Base-by-base conservation (phyloP, 768 basidiomycete genomes). In the Wakefieldia striispora region DNA sequence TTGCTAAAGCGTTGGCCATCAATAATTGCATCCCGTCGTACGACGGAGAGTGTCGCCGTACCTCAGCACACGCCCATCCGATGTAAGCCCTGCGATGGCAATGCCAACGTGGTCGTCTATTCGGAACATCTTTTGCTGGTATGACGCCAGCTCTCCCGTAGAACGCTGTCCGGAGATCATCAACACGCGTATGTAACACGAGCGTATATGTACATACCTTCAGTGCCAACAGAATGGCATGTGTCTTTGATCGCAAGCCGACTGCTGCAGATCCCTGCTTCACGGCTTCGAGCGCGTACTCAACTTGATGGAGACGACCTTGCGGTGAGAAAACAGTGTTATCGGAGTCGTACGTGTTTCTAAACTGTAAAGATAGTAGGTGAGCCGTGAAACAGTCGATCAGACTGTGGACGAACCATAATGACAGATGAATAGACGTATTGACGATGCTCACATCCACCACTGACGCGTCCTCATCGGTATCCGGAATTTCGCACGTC, bases 81-180 rank as follows among this genome's bases (percentile, higher is more conserved):
- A 94, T 9, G 97, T 99, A 54, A 99, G 75, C n/a, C 97, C 97
- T 43, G 97, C 97, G 67, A 99, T 98, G 42, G 95, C 95, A 63
- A 99, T 93, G n/a, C 97, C 97, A 59, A 97, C 86, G 73, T 99
- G 97, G 70, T 98, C 94, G 65, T 99, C 97, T 84, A 99, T 95
- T 64, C 94, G 81, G 71, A 95, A 97, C 87, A 98, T 90, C 80
- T 99, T 98, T 75, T 98, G 95, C 68, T 99, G 97, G 78, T 98
- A 98, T n/a, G 91, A 92, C 14, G 97, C 95, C 45, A 99, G 80
- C 69, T 98, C 95, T 52, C 97, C 97, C 13, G 93, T 95, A 24
- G 97, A 98, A 70, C 95, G 83, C 97, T 99, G 43, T n/a, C 38
- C 14, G 36, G 17, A 12, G 16, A 36, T 53, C 33, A 29, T 57